Evolutionary conservation across 441 rosid species (phyloP).

Genomic region (Sinapis alba): DNA sequence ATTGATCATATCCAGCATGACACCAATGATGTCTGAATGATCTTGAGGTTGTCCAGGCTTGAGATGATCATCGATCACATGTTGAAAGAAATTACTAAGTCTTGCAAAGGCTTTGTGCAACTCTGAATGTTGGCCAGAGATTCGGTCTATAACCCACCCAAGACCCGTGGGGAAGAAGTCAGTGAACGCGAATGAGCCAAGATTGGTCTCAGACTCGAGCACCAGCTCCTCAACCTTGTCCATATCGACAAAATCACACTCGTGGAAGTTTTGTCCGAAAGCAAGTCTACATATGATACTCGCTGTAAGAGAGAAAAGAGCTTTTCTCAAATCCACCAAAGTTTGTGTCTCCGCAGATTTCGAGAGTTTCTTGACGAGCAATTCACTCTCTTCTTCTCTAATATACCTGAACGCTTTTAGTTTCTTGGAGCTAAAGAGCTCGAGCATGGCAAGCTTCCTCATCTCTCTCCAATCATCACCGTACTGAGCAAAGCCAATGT

Average conservation of each 20-base stretch:
- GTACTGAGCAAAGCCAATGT: constrained; percentile 47
- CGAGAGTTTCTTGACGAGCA: constrained; percentile 39
- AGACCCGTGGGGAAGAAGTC: constrained; percentile 38
- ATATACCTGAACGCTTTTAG: constrained; percentile 44
- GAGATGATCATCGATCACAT: constrained; percentile 54
- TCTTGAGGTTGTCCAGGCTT: constrained; percentile 26
- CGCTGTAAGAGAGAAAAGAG: constrained; percentile 39
- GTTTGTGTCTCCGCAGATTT: constrained; percentile 32
- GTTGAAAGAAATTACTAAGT: constrained; percentile 42
- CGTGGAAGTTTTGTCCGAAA: constrained; percentile 44
- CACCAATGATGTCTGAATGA: constrained; percentile 28
- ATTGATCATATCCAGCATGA: constrained; percentile 37
- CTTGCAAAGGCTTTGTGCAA: constrained; percentile 42
- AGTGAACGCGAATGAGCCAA: constrained; percentile 37
- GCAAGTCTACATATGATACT: constrained; percentile 46
- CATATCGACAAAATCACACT: constrained; percentile 29
- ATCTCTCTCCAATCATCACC: constrained; percentile 49
- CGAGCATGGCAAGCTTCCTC: constrained; percentile 42
- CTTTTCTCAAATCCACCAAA: constrained; percentile 43
- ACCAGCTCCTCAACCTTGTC: constrained; percentile 32
- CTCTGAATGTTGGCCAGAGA: constrained; percentile 43
- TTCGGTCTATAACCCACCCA: constrained; percentile 52
- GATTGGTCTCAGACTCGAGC: constrained; percentile 31
- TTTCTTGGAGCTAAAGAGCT: constrained; percentile 58
- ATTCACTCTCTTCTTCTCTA: constrained; percentile 50